Evolutionary conservation across 73 alveolate genomes (phyloP), one percentile per base, ranked within the genome.

Genomic region (Diophrys appendiculata): DNA sequence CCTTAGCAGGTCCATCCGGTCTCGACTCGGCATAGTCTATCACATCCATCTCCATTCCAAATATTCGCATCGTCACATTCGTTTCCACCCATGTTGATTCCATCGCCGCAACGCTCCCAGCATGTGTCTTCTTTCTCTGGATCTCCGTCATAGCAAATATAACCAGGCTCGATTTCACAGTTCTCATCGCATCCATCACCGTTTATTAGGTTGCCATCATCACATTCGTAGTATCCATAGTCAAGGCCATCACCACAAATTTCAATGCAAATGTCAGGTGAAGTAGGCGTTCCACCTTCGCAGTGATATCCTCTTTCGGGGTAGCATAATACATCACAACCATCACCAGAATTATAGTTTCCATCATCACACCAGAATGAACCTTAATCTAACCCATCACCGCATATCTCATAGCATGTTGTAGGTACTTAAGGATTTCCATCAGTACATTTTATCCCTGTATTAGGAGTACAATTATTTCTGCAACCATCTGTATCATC

Each of bases 361-460:
- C 94, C 94, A 73, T 87, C 94, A 33, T 87, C 94, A 73, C 94
- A 87, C 13, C 65, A 54, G 72, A 72, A 81, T 28, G 26, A 0
- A 2, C 24, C 23, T 25, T 43, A 72, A 54, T 81, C 74, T 1
- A 72, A 56, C 28, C 89, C 89, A 72, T 81, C 89, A 28, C 89
- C 89, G 31, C 89, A 81, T 0, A 81, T 81, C 54, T 81, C 89
- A 11, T 69, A 72, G 64, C 89, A 81, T 52, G 22, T 54, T 26
- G 23, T 78, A 3, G 78, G 78, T 28, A 29, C 30, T 1, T 28
- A 24, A 67, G 76, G 76, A 29, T 67, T 54, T 67, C 76, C 76
- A 29, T 67, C 76, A 5, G 14, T n/a, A 14, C 76, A 67, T 67
- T 67, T 75, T 34, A 72, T 76, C 33, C 65, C 81, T 3, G 73